Percentiles rank a stretch among this genome's conserved stretches.
Evolutionary conservation across 768 basidiomycete species (phyloP).

Genomic region (Pleurotus tuber-regium): DNA sequence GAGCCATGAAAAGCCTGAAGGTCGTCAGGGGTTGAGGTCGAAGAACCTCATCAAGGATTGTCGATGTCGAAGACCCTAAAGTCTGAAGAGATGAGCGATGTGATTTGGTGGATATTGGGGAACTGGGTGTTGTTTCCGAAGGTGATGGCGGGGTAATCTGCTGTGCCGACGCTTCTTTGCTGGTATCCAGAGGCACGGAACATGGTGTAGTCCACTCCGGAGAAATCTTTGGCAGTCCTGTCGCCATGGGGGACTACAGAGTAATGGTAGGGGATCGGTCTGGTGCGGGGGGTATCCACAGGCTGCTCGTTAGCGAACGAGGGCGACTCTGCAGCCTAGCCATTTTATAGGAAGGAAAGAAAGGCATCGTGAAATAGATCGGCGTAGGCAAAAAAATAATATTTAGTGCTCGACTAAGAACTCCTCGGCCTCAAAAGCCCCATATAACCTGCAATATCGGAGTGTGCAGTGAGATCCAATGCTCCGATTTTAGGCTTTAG

Average conservation of each 20-base stretch:
- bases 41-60: conserved; percentile 25
- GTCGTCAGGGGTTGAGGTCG: conserved; percentile 43
- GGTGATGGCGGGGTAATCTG: background rate
- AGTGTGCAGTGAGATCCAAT: conserved; percentile 6
- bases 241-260: background rate
- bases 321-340: background rate
- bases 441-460: conserved; percentile 11
- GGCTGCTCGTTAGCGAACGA: background rate
- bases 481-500: conserved; percentile 10
- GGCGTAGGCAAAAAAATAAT: conserved; percentile 10
- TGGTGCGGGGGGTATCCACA: background rate
- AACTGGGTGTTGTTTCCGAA: background rate
- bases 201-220: background rate
- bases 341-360: conserved; percentile 5
- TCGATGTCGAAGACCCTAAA: conserved; percentile 27
- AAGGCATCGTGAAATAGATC: conserved; percentile 4
- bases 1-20: conserved; percentile 55
- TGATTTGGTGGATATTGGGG: conserved; percentile 14
- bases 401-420: conserved; percentile 10
- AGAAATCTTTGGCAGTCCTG: background rate
- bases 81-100: conserved; percentile 22
- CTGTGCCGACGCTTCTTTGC: background rate
- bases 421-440: conserved; percentile 11
- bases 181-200: background rate
- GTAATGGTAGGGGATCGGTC: background rate